Percentiles rank a stretch among this genome's conserved stretches.
These are phyloP conservation scores for Teratosphaeria epicoccoides DNA, from an alignment of 2,329 filamentous ascomycete genomes.

Conservation along the genomic window DNA sequence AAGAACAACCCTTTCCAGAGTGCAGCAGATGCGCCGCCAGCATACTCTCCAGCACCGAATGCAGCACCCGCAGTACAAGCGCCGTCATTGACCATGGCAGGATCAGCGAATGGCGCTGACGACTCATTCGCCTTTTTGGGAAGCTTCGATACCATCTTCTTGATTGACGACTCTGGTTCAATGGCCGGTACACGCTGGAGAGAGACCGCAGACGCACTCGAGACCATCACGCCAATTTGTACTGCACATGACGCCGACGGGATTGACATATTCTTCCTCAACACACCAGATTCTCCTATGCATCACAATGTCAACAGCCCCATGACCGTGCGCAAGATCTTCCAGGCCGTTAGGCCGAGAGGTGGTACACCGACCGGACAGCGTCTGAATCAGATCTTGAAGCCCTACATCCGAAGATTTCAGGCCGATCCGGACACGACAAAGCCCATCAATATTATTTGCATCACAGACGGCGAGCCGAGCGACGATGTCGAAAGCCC, in stretches of 20 bases:
- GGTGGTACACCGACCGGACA: conserved; percentile 65
- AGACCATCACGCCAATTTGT: conserved; percentile 70
- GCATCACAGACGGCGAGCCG: conserved; percentile 80
- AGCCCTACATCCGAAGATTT: conserved; percentile 56
- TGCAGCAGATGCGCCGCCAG: conserved; percentile 22
- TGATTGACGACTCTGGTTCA: conserved; percentile 85
- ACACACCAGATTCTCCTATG: conserved; percentile 49
- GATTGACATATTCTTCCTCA: conserved; percentile 86
- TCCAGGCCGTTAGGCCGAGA: conserved; percentile 52
- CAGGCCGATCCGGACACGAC: conserved; percentile 39
- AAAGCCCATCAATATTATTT: conserved; percentile 81
- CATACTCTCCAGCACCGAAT: conserved; percentile 35
- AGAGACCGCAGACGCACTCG: conserved; percentile 60
- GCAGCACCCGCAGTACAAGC: conserved; percentile 16
- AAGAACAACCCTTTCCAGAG: conserved; percentile 8
- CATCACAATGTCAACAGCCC: conserved; percentile 56
- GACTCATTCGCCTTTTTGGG: conserved; percentile 66
- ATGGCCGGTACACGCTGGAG: conserved; percentile 72
- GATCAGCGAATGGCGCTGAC: conserved; percentile 34
- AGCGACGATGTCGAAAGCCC: conserved; percentile 66
- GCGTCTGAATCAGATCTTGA: conserved; percentile 60
- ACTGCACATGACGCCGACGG: conserved; percentile 70
- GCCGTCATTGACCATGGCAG: conserved; percentile 9
- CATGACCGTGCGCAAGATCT: conserved; percentile 54
- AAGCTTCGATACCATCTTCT: conserved; percentile 75